Base-by-base conservation (phyloP, 352 stramenopile species). In the Phytophthora sansomeana region DNA sequence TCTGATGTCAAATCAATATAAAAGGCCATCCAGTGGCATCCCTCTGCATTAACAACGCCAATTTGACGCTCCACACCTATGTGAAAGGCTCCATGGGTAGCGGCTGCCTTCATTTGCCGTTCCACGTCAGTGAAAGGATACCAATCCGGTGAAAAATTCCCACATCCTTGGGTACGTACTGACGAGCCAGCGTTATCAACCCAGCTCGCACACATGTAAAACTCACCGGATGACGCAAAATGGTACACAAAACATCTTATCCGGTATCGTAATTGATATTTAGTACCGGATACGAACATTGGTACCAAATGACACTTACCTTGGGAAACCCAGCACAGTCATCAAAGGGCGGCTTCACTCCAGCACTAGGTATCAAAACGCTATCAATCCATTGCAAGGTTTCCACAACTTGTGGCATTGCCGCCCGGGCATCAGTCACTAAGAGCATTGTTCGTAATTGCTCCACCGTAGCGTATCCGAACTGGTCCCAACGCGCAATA, bases 11-110 rank as follows among this genome's bases (percentile, higher is more conserved):
- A 10, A 5, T 58, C 42, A 19, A 62, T 39, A 19, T 16, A 41
- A 43, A 68, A 63, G 10, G 35, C 51, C 16, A 57, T 24, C 60
- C 51, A 68, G 29, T 67, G 33, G 14, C 41, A 42, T 10, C 50
- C 43, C 2, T 29, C 42, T 1, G 14, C 0, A 21, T 68, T 68
- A 3, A 68, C 32, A 1, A 53, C 28, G 5, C 42, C 60, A 39
- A 63, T 42, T n/a, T 58, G 42, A 0, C 26, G 43, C 28, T 35
- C 5, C 3, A 58, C 9, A 33, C 3, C 39, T 4, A 19, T 1
- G 16, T 58, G 51, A 39, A 63, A 57, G 1, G 60, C 60, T 24
- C 44, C 49, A 6, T 60, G 32, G 0, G 14, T 58, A 4, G 38
- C 26, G 5, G 47, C 36, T n/a, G 11, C 29, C n/a, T 32, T 30